A percentile compares a stretch with the other conserved stretches of the same genome.
Conservation (phyloP, 2,329 filamentous ascomycete species). For the Cryphonectria nitschkei region DNA sequence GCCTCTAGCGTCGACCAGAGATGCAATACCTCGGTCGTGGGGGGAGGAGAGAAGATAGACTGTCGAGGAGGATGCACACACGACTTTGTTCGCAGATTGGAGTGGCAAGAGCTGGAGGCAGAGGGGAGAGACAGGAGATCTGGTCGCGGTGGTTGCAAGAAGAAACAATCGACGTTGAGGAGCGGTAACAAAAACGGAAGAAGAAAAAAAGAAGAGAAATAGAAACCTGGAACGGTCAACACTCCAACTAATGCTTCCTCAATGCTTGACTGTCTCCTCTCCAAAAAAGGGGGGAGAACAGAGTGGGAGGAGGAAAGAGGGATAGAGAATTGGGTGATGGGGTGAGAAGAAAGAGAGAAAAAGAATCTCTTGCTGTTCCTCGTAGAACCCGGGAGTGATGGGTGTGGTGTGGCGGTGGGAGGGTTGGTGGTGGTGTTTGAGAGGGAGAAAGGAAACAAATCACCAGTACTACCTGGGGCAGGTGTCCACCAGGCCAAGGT, state of each 20-base stretch:
- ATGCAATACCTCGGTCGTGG: not conserved
- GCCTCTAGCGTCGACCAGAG: not conserved
- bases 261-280: slow-evolving; percentile 6
- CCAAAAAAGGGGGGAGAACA: not conserved
- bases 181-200: not conserved
- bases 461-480: not conserved
- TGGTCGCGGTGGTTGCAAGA: not conserved
- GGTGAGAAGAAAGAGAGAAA: slow-evolving; percentile 19
- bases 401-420: not conserved
- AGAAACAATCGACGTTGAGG: not conserved
- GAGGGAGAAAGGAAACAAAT: slow-evolving; percentile 10
- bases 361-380: slow-evolving; percentile 25
- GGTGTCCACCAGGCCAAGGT: not conserved
- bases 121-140: not conserved
- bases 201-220: slow-evolving; percentile 13
- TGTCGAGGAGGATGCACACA: not conserved
- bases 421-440: slow-evolving; percentile 15
- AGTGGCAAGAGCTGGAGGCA: not conserved
- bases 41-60: not conserved
- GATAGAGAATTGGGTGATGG: slow-evolving; percentile 13
- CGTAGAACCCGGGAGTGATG: slow-evolving; percentile 15
- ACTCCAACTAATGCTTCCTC: slow-evolving; percentile 22
- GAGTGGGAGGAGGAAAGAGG: not conserved
- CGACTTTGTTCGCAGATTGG: not conserved
- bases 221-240: slow-evolving; percentile 29